These are phyloP conservation scores for Lentithecium fluviatile DNA, from an alignment of 495 filamentous ascomycete genomes.

Conservation along the genomic window DNA sequence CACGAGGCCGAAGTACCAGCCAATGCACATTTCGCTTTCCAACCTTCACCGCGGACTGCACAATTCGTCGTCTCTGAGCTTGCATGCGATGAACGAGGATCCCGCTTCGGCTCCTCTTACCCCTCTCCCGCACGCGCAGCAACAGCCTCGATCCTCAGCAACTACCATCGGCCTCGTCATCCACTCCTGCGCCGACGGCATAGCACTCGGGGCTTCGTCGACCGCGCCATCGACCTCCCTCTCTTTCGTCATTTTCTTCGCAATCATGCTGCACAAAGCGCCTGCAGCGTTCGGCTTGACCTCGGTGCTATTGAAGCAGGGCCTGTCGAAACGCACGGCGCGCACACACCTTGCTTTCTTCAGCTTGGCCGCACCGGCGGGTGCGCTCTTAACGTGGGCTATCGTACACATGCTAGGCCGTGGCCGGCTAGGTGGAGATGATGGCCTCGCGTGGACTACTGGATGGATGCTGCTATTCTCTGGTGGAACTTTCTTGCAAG, in stretches of 20 bases:
- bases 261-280: slow-evolving; percentile 96
- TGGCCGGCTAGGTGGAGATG: slow-evolving; percentile 46
- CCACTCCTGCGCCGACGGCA: slow-evolving; percentile 93
- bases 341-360: slow-evolving; percentile 86
- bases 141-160: slow-evolving; percentile 47
- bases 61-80: slow-evolving; percentile 47
- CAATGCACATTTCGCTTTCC: slow-evolving; percentile 77
- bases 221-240: slow-evolving; percentile 61
- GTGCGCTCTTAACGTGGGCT: slow-evolving; percentile 79
- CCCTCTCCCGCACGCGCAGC: slow-evolving; percentile 27
- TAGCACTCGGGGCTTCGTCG: slow-evolving; percentile 87
- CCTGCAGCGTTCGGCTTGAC: slow-evolving; percentile 95
- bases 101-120: slow-evolving; percentile 38
- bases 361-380: slow-evolving; percentile 83
- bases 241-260: slow-evolving; percentile 86
- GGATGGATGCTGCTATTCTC: slow-evolving; percentile 90
- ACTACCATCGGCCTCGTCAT: slow-evolving; percentile 95
- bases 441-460: slow-evolving; percentile 76
- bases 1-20: slow-evolving; percentile 55
- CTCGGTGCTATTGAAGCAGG: slow-evolving; percentile 82
- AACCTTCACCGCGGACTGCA: slow-evolving; percentile 61
- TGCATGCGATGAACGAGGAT: slow-evolving; percentile 43
- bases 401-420: slow-evolving; percentile 68
- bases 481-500: slow-evolving; percentile 92
- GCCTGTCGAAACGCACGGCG: slow-evolving; percentile 79